These are phyloP conservation scores for Bruguiera gymnorhiza DNA, from an alignment of 345 rosid genomes.

Conservation along the genomic window DNA sequence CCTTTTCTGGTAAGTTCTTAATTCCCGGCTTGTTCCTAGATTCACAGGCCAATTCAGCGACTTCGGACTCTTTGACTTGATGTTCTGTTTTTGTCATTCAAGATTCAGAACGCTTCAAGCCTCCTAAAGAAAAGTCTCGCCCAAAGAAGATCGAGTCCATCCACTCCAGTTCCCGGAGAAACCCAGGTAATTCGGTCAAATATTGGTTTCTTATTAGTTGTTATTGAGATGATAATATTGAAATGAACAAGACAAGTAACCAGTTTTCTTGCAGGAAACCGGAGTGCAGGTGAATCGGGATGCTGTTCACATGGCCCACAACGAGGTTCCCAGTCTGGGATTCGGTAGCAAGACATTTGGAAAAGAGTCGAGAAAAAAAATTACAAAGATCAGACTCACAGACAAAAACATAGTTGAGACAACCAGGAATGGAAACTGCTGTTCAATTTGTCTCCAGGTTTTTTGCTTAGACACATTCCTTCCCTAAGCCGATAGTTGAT, in stretches of 20 bases:
- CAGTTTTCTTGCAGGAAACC: too few species aligned
- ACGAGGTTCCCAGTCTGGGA: background rate
- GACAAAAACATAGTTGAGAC: slow-evolving; percentile 20
- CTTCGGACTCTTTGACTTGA: background rate
- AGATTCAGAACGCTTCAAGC: slow-evolving; percentile 5
- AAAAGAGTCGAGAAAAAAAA: background rate
- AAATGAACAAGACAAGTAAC: too few species aligned
- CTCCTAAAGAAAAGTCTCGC: background rate
- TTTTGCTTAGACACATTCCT: background rate
- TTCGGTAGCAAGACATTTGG: too few species aligned
- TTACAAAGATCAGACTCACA: slow-evolving; percentile 20
- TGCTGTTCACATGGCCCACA: background rate
- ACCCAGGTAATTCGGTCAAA: slow-evolving; percentile 1
- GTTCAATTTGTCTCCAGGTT: slow-evolving; percentile 51
- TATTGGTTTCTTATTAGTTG: background rate
- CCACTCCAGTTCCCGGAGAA: background rate
- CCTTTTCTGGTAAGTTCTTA: slow-evolving; percentile 19
- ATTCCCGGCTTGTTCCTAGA: background rate
- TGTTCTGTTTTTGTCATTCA: background rate
- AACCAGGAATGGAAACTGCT: slow-evolving; percentile 25
- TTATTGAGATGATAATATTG: too few species aligned
- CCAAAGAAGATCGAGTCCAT: background rate
- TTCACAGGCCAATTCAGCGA: background rate
- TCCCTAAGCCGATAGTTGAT: background rate
- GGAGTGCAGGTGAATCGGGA: background rate